Percentiles rank a stretch among this genome's conserved stretches.
These are phyloP conservation scores for Durio zibethinus DNA, from an alignment of 345 rosid species.

Conservation along the genomic window DNA sequence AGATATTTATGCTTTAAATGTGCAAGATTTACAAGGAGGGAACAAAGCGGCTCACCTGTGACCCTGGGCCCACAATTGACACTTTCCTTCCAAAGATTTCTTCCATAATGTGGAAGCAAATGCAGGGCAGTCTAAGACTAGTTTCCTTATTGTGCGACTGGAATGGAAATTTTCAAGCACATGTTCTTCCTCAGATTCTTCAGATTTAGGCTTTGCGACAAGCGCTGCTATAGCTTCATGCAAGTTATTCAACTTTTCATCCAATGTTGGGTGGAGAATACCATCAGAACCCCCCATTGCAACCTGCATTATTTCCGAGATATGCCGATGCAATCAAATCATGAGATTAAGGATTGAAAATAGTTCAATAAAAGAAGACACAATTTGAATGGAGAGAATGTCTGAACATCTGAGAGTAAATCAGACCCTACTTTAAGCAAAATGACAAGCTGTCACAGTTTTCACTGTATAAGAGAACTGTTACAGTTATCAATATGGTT, in stretches of 20 bases:
- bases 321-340: background rate
- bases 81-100: slow-evolving; percentile 69
- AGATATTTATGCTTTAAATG: no score
- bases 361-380: background rate
- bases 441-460: no score
- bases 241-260: slow-evolving; percentile 53
- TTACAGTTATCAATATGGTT: background rate
- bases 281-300: slow-evolving; percentile 65
- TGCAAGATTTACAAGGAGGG: background rate
- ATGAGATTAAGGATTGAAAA: background rate
- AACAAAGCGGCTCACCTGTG: slow-evolving; percentile 56
- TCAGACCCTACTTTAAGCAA: no score
- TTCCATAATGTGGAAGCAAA: slow-evolving; percentile 69
- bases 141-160: slow-evolving; percentile 74
- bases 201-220: slow-evolving; percentile 54
- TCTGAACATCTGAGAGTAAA: no score
- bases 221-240: slow-evolving; percentile 65
- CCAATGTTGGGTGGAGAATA: slow-evolving; percentile 55
- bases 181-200: slow-evolving; percentile 55
- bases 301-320: slow-evolving; percentile 39
- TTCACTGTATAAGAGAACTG: background rate
- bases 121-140: slow-evolving; percentile 57
- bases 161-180: slow-evolving; percentile 81
- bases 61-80: slow-evolving; percentile 67
- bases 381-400: background rate